A percentile compares a stretch with the other conserved stretches of the same genome.
Evolutionary conservation across 2,329 filamentous ascomycete genomes (phyloP).

Genomic region (Diaporthe velutina): DNA sequence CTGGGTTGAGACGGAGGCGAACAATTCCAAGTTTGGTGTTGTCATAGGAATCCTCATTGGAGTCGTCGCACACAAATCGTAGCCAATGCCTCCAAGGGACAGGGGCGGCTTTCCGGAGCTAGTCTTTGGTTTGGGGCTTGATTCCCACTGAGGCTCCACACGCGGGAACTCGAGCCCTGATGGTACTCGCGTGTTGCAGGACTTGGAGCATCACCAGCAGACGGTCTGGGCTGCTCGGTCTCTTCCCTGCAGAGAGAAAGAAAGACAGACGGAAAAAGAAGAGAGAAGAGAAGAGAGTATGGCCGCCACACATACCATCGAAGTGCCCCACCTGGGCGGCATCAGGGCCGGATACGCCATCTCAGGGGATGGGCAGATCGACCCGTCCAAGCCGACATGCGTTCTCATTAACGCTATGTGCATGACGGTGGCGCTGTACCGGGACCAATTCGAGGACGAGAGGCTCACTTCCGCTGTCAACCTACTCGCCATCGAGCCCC

Average conservation of each 20-base stretch:
- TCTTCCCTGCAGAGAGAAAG: background rate
- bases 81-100: background rate
- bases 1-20: background rate
- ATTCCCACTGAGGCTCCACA: conserved; percentile 15
- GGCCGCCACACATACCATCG: conserved; percentile 56
- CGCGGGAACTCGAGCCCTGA: background rate
- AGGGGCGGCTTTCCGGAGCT: conserved; percentile 4
- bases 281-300: conserved; percentile 35
- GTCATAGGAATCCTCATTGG: background rate
- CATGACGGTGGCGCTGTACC: conserved; percentile 61
- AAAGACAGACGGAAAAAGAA: background rate
- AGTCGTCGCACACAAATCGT: background rate
- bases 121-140: background rate
- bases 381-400: conserved; percentile 64
- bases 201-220: background rate
- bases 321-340: conserved; percentile 62
- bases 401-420: conserved; percentile 67
- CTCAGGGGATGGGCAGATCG: conserved; percentile 47
- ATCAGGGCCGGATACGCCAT: conserved; percentile 58
- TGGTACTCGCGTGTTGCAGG: conserved; percentile 3
- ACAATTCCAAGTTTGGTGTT: background rate
- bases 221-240: background rate
- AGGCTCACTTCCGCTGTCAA: conserved; percentile 58
- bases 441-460: conserved; percentile 56
- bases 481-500: conserved; percentile 64